These are phyloP conservation scores for Curvularia sp. DNA, from an alignment of 2,329 filamentous ascomycete species.

Conservation along the genomic window DNA sequence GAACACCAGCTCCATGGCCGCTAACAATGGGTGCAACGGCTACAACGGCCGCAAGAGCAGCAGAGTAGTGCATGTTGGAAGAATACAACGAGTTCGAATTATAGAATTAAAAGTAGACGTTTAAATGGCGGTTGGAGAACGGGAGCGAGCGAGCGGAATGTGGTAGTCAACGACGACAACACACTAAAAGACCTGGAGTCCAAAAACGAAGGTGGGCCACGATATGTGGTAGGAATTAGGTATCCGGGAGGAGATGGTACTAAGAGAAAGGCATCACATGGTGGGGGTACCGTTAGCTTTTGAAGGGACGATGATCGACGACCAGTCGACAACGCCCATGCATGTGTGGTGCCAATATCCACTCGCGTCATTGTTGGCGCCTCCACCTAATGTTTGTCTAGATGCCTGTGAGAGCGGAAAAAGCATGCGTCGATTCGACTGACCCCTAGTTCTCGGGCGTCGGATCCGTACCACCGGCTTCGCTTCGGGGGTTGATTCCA, in stretches of 20 bases:
- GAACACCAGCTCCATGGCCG: constrained; percentile 43
- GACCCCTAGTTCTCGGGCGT: constrained; percentile 20
- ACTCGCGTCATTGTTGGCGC: constrained; percentile 21
- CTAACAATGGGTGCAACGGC: constrained; percentile 40
- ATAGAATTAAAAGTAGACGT: constrained; percentile 30
- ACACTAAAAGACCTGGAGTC: constrained; percentile 37
- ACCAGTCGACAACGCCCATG: constrained; percentile 22
- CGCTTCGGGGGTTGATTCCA: constrained; percentile 19
- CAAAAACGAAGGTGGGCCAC: constrained; percentile 28
- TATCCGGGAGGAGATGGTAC: constrained; percentile 27
- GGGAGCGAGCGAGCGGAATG: constrained; percentile 44
- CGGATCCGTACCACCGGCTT: constrained; percentile 26
- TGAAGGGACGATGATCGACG: constrained; percentile 31
- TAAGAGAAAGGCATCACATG: constrained; percentile 14
- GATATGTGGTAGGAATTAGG: constrained; percentile 27
- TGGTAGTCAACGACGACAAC: constrained; percentile 34
- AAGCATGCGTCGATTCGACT: constrained; percentile 23
- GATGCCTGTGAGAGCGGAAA: constrained; percentile 21
- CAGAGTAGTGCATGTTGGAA: constrained; percentile 45
- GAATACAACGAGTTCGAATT: constrained; percentile 30
- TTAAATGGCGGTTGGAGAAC: constrained; percentile 13
- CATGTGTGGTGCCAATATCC: constrained; percentile 34
- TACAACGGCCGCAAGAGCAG: constrained; percentile 39
- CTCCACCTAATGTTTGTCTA: constrained; percentile 21
- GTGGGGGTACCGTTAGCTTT: constrained; percentile 24